Conservation (phyloP, 805 yeast genomes). For the Clavispora phyllophila region DNA sequence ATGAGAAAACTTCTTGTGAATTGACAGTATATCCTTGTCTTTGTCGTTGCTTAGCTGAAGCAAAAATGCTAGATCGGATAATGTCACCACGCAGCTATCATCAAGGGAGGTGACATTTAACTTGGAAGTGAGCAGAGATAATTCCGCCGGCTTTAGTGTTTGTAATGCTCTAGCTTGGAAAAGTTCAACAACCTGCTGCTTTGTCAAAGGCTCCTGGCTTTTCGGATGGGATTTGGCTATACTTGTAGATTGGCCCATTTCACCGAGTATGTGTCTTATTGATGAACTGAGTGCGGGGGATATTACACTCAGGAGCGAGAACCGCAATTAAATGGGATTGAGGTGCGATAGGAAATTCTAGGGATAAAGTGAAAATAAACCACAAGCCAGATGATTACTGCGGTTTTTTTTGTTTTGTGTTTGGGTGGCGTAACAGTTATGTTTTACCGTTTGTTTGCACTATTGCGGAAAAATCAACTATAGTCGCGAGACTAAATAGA, state of each 20-base stretch:
- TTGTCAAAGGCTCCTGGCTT: slow-evolving; percentile 15
- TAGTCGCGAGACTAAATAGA: not conserved
- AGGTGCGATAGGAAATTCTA: not conserved
- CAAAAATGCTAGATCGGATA: slow-evolving; percentile 19
- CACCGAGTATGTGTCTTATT: not conserved
- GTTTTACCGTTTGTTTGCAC: slow-evolving; percentile 14
- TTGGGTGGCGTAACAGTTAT: not conserved
- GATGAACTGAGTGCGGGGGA: no score
- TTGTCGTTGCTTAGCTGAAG: slow-evolving; percentile 15
- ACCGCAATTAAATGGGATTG: not conserved
- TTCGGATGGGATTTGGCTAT: not conserved
- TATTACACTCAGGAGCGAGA: not conserved
- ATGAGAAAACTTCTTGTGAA: not conserved
- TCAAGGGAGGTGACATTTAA: slow-evolving; percentile 12
- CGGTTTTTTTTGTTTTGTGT: no score
- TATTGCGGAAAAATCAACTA: not conserved
- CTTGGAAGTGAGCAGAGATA: slow-evolving; percentile 13
- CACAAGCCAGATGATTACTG: no score
- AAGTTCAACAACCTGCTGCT: slow-evolving; percentile 15
- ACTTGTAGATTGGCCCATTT: slow-evolving; percentile 3
- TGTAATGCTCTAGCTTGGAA: slow-evolving; percentile 16
- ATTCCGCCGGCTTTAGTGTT: slow-evolving; percentile 18
- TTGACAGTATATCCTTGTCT: not conserved
- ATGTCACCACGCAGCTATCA: slow-evolving; percentile 13
- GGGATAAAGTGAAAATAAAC: no score